Evolutionary conservation across 192 early-diverging fungal genomes (phyloP), one percentile per base, ranked within the genome.

Genomic region (Mortierella antarctica): DNA sequence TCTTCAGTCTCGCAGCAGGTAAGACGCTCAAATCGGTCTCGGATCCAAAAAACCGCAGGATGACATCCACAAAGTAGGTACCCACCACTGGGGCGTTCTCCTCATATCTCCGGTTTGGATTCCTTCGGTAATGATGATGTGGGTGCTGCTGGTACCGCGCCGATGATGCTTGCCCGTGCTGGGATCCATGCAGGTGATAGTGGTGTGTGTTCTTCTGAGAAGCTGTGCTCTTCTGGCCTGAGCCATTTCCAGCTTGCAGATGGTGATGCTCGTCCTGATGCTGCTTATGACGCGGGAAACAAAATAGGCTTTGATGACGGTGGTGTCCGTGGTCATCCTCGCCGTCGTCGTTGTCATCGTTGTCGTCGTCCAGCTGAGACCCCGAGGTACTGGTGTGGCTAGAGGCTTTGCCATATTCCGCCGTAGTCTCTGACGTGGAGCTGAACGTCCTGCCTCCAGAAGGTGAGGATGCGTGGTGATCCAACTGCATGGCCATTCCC

Each of bases 21-120:
- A 88, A 60, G 14, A 55, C 65, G 18, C 86, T 77, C 55, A 88
- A 59, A 57, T 88, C 85, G 0, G 85, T 74, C 39, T 82, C 82
- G 9, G 88, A 86, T 65, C 83, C 70, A 67, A 88, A 84, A 56
- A 88, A 82, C n/a, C 82, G 84, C 4, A 90, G 62, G 18, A 88
- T 83, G 13, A 88, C 83, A 72, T 88, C 86, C 49, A 88, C 77
- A 68, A 88, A 88, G 50, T 86, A 76, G 7, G 71, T 77, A 12
- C 89, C 89, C 12, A 82, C 75, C 0, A 85, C 67, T 4, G 64
- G 73, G 1, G 73, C 69, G 40, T 78, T 69, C 7, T 67, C 62
- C 11, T 79, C 83, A 54, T 45, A 48, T 14, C 60, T 58, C 31
- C 70, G 64, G 21, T 65, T 64, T 21, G 56, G 46, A 17, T 72